Evolutionary conservation across 2,329 filamentous ascomycete species (phyloP).

Genomic region (Furcasterigmium sp.): DNA sequence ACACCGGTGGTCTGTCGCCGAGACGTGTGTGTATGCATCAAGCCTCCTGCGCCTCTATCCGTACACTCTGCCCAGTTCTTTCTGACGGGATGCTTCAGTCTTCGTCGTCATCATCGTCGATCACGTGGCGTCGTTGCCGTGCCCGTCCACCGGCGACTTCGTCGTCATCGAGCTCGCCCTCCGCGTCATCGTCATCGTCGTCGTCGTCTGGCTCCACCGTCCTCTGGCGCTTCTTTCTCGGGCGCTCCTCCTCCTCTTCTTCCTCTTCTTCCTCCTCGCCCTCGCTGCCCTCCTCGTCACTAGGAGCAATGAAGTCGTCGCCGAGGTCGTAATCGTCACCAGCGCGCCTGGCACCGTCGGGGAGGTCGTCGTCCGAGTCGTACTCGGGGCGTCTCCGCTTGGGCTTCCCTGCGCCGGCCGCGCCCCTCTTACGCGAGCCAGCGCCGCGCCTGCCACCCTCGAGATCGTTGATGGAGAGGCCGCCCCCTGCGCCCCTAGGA

Average conservation of each 20-base stretch:
- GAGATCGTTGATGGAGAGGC: slow-evolving; percentile 63
- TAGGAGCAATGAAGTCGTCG: slow-evolving; percentile 72
- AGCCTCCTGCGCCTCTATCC: too few species aligned
- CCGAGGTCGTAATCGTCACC: slow-evolving; percentile 76
- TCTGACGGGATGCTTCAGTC: slow-evolving; percentile 7
- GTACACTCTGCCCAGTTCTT: too few species aligned
- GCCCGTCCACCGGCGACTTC: slow-evolving; percentile 35
- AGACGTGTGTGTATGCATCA: too few species aligned
- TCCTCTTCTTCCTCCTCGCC: slow-evolving; percentile 52
- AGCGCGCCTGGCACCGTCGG: slow-evolving; percentile 53
- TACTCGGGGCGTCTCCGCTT: slow-evolving; percentile 59
- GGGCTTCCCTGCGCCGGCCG: slow-evolving; percentile 42
- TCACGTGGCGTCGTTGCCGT: slow-evolving; percentile 45
- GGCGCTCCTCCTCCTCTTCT: slow-evolving; percentile 52
- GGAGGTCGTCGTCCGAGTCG: slow-evolving; percentile 71
- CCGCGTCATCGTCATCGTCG: slow-evolving; percentile 43
- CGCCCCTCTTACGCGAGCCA: slow-evolving; percentile 49
- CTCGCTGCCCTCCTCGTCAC: slow-evolving; percentile 61
- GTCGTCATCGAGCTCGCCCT: slow-evolving; percentile 48
- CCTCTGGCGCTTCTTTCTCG: slow-evolving; percentile 43
- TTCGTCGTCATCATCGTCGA: slow-evolving; percentile 57
- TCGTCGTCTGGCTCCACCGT: slow-evolving; percentile 43
- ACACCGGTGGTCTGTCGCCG: too few species aligned
- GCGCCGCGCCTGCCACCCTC: slow-evolving; percentile 53
- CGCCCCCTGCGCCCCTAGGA: slow-evolving; percentile 43